Evolutionary conservation across 2,329 filamentous ascomycete species (phyloP).

Genomic region (Emergomyces pasteurianus): DNA sequence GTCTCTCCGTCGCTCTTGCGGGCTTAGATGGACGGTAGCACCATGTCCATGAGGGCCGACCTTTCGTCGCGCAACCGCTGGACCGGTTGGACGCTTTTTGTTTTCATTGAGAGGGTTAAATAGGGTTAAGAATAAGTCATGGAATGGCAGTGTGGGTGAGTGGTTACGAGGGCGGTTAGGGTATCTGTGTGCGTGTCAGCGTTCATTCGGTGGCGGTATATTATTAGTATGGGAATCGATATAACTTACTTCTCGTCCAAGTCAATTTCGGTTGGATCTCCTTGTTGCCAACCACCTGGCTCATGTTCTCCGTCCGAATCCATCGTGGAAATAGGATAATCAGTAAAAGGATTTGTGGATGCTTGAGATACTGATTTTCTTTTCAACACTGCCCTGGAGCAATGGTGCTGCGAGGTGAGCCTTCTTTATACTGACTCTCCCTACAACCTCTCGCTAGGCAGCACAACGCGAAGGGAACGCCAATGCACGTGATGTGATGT

Average conservation of each 20-base stretch:
- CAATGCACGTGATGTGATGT: slow-evolving; percentile 7
- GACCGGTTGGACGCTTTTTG: slow-evolving; percentile 55
- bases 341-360: not conserved
- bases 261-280: slow-evolving; percentile 28
- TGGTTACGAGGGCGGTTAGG: slow-evolving; percentile 74
- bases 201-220: not conserved
- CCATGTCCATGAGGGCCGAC: slow-evolving; percentile 44
- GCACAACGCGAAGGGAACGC: slow-evolving; percentile 5
- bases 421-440: not conserved
- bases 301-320: not conserved
- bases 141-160: slow-evolving; percentile 67
- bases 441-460: slow-evolving; percentile 3
- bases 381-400: not conserved
- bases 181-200: slow-evolving; percentile 41
- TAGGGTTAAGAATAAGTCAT: slow-evolving; percentile 60
- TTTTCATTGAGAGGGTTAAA: slow-evolving; percentile 75
- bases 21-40: slow-evolving; percentile 40
- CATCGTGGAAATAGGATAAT: not conserved
- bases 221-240: not conserved
- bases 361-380: not conserved
- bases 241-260: slow-evolving; percentile 37
- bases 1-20: slow-evolving; percentile 64
- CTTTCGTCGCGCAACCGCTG: slow-evolving; percentile 44
- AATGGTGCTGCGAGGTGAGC: not conserved
- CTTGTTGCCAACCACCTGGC: not conserved